These are phyloP conservation scores for Arthrobotrys conoides DNA, from an alignment of 2,329 filamentous ascomycete species.

Conservation along the genomic window DNA sequence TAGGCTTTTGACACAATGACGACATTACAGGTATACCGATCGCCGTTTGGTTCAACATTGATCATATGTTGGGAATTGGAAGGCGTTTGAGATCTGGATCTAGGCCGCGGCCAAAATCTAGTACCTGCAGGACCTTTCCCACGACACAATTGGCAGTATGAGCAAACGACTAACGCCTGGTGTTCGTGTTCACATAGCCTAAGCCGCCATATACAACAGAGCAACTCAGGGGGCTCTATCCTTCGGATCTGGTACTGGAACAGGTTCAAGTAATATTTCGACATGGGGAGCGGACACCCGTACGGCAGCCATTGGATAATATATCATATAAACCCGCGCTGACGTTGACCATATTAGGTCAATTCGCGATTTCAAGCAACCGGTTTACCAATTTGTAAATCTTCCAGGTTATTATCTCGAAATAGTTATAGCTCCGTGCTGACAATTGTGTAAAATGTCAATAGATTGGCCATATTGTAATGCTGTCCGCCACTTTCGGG, in stretches of 20 bases:
- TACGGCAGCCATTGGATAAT: not conserved
- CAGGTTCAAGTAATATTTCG: conserved; percentile 89
- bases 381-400: conserved; percentile 71
- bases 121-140: not conserved
- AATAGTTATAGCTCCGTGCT: not conserved
- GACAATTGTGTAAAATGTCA: not conserved
- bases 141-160: not conserved
- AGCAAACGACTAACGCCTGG: too few relatives aligned
- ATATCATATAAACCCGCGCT: not conserved
- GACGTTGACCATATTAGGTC: conserved; percentile 70
- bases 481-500: conserved; percentile 79
- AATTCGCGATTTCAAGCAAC: conserved; percentile 88
- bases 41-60: not conserved
- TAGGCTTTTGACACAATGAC: conserved; percentile 19
- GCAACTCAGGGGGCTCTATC: conserved; percentile 86
- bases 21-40: conserved; percentile 22
- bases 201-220: conserved; percentile 82
- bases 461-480: conserved; percentile 91
- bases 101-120: conserved; percentile 13
- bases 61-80: not conserved
- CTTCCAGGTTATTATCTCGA: not conserved
- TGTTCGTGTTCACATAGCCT: conserved; percentile 68
- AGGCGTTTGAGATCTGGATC: not conserved
- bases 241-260: conserved; percentile 82
- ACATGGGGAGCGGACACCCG: conserved; percentile 73